These are phyloP conservation scores for Stachybotrys chartarum DNA, from an alignment of 2,329 filamentous ascomycete species.

Conservation along the genomic window DNA sequence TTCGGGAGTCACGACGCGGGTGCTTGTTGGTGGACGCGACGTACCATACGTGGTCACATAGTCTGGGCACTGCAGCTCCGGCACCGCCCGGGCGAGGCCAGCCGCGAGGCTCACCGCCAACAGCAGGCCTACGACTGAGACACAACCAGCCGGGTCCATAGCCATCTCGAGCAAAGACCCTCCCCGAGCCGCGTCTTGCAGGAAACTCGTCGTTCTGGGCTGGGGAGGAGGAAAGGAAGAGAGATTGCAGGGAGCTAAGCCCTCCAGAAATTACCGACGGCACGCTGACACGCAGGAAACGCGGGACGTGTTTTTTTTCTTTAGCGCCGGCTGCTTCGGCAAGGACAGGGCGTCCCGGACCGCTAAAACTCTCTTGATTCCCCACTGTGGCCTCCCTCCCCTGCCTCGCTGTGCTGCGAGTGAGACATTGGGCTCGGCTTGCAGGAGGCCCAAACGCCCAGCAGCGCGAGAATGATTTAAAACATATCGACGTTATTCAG, in stretches of 20 bases:
- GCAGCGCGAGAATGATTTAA: no score
- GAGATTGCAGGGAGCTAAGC: not conserved
- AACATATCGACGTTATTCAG: no score
- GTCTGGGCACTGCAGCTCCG: not conserved
- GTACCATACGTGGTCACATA: not conserved
- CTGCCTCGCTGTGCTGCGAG: no score
- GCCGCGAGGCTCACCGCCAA: no score
- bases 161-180: not conserved
- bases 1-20: not conserved
- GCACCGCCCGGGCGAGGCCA: not conserved
- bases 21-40: not conserved
- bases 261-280: not conserved
- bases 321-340: not conserved
- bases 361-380: no score
- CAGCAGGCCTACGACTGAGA: not conserved
- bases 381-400: no score
- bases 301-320: not conserved
- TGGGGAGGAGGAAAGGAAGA: not conserved
- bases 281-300: not conserved
- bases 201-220: not conserved
- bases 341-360: not conserved
- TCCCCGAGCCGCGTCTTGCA: not conserved
- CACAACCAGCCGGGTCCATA: not conserved
- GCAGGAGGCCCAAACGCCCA: no score
- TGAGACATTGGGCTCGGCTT: no score